Conservation (phyloP, 2,329 filamentous ascomycete genomes). For the Berkeleyomyces basicola region DNA sequence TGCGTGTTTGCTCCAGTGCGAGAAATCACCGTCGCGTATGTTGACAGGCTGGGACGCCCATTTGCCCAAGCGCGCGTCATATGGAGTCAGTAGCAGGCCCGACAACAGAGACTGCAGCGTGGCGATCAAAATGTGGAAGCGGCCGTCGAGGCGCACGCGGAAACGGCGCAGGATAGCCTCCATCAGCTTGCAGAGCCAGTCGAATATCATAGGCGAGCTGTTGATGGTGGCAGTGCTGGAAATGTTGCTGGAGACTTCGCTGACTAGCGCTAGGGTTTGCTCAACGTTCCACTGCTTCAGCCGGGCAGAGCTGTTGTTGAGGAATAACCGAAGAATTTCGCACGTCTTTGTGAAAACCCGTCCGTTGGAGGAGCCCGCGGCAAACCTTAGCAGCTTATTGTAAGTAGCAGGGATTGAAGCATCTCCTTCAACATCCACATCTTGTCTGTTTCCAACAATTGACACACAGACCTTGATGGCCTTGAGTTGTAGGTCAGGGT, state of each 20-base stretch:
- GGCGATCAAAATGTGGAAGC: constrained; percentile 41
- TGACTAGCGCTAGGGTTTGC: constrained; percentile 25
- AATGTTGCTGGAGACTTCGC: constrained; percentile 25
- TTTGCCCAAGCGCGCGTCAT: constrained; percentile 17
- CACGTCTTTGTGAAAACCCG: constrained; percentile 24
- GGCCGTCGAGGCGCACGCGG: constrained; percentile 42
- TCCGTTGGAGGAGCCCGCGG: constrained; percentile 8
- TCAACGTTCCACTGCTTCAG: constrained; percentile 45
- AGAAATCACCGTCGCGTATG: constrained; percentile 13
- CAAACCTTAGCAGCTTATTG: constrained; percentile 21
- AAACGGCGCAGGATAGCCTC: constrained; percentile 42
- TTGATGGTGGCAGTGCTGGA: constrained; percentile 17
- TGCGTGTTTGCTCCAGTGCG: constrained; percentile 27
- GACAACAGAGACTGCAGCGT: constrained; percentile 39
- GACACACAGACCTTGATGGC: constrained; percentile 27
- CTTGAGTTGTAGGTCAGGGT: constrained; percentile 26
- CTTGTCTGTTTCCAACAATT: neutral
- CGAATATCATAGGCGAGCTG: constrained; percentile 25
- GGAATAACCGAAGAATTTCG: constrained; percentile 27
- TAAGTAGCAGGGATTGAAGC: constrained; percentile 28
- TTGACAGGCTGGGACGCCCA: constrained; percentile 17
- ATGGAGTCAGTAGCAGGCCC: constrained; percentile 30
- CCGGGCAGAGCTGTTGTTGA: constrained; percentile 32
- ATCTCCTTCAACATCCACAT: constrained; percentile 14
- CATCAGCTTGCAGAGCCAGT: constrained; percentile 35